Percentiles rank a stretch among this genome's conserved stretches.
Evolutionary conservation across 192 early-diverging fungal species (phyloP).

Genomic region (Chytriomyces hyalinus): DNA sequence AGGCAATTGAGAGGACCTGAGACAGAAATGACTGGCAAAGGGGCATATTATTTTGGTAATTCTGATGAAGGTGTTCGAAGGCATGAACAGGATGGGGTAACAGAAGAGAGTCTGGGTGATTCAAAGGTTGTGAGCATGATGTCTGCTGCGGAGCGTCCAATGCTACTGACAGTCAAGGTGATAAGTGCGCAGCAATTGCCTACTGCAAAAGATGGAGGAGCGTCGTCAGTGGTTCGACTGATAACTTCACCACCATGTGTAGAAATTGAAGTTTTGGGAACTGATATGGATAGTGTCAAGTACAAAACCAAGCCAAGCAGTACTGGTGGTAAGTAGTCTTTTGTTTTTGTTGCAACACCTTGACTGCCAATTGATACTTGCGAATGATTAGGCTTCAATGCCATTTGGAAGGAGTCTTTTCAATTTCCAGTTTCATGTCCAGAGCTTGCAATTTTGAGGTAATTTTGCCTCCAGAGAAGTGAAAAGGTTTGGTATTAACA

Average conservation of each 20-base stretch:
- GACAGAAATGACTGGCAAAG: no score
- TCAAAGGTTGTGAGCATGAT: background rate
- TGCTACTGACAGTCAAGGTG: conserved; percentile 48
- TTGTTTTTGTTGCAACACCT: conserved; percentile 13
- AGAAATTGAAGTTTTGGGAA: conserved; percentile 60
- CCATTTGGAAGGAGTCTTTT: conserved; percentile 58
- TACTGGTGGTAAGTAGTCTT: conserved; percentile 55
- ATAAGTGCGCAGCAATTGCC: conserved; percentile 75
- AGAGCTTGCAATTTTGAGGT: conserved; percentile 57
- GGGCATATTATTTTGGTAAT: background rate
- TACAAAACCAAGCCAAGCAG: conserved; percentile 58
- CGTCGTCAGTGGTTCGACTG: conserved; percentile 43
- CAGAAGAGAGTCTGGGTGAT: background rate
- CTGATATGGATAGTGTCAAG: conserved; percentile 48
- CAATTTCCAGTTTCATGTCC: conserved; percentile 43
- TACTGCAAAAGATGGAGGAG: conserved; percentile 60
- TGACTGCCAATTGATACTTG: background rate
- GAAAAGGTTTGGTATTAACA: background rate
- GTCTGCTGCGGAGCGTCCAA: background rate
- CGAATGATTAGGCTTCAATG: conserved; percentile 54
- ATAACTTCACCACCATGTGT: conserved; percentile 61
- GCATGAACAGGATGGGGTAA: conserved; percentile 1
- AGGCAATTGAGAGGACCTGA: no score
- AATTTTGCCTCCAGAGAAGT: background rate
- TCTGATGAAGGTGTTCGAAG: background rate